phyloP scores from a whole-genome alignment of 179 eudicot species.

The Vitellaria paradoxa region DNA sequence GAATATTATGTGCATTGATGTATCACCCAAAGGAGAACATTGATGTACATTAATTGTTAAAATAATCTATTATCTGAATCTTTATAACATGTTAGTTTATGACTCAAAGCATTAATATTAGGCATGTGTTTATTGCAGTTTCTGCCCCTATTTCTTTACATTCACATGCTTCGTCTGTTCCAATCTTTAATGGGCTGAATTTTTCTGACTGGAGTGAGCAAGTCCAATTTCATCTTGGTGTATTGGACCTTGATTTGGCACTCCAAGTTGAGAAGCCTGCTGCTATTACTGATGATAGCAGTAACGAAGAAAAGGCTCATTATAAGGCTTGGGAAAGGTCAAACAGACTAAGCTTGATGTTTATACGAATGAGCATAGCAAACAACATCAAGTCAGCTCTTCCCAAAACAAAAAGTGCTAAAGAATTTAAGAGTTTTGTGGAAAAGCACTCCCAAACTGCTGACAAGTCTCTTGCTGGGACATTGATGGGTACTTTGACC shows the following conservation, averaged over 20 bases:
- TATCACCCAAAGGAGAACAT: too few relatives aligned
- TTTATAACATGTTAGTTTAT: too few relatives aligned
- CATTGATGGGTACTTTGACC: conserved; percentile 23
- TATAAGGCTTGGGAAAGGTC: conserved; percentile 18
- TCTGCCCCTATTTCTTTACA: too few relatives aligned
- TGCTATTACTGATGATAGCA: neutral
- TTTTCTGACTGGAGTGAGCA: neutral
- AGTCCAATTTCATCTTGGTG: neutral
- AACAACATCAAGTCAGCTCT: neutral
- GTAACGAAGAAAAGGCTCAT: neutral
- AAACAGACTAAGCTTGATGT: conserved; percentile 17
- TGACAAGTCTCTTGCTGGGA: conserved; percentile 26
- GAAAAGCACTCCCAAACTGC: conserved; percentile 16
- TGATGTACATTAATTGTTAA: too few relatives aligned
- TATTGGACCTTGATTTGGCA: neutral
- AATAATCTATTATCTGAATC: too few relatives aligned
- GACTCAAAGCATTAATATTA: too few relatives aligned
- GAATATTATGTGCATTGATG: too few relatives aligned
- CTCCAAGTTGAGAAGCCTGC: neutral
- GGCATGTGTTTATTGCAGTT: too few relatives aligned
- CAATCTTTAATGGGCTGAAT: too few relatives aligned
- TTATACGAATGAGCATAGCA: conserved; percentile 17
- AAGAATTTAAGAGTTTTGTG: conserved; percentile 20
- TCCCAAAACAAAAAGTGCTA: conserved; percentile 18
- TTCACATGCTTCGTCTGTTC: too few relatives aligned